Evolutionary conservation across 2,329 filamentous ascomycete species (phyloP).

Genomic region (Calcarisporium arbuscula): DNA sequence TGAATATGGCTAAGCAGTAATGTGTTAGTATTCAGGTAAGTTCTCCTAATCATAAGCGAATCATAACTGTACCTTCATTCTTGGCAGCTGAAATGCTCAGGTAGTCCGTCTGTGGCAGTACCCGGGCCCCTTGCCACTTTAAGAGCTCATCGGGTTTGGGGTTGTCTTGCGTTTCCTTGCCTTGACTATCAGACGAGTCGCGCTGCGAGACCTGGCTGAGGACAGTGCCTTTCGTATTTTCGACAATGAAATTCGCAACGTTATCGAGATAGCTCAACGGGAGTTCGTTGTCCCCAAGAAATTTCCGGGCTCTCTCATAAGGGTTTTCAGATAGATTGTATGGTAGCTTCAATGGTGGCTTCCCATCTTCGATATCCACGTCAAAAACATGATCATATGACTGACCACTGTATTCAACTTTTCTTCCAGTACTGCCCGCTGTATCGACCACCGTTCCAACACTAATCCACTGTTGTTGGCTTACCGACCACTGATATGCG

Average conservation of each 20-base stretch:
- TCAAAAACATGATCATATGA: conserved; percentile 97
- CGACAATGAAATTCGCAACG: conserved; percentile 85
- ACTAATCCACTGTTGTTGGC: conserved; percentile 69
- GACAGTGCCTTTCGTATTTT: conserved; percentile 82
- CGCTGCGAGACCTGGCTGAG: conserved; percentile 57
- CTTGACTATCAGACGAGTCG: conserved; percentile 64
- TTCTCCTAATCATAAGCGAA: too few relatives aligned
- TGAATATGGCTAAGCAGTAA: conserved; percentile 51
- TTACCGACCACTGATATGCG: conserved; percentile 79
- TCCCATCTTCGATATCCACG: conserved; percentile 91
- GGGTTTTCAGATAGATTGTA: conserved; percentile 91
- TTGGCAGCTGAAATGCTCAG: conserved; percentile 72
- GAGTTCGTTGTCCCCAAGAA: conserved; percentile 82
- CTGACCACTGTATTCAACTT: conserved; percentile 71
- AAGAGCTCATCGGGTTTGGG: conserved; percentile 50
- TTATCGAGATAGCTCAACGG: conserved; percentile 84
- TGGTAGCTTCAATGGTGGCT: conserved; percentile 86
- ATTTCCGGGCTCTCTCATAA: conserved; percentile 86
- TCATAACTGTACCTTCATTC: conserved; percentile 39
- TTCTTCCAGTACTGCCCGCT: conserved; percentile 73
- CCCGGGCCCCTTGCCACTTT: conserved; percentile 44
- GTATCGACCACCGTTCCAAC: conserved; percentile 94
- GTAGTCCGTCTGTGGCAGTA: conserved; percentile 74
- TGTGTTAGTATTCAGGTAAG: not conserved
- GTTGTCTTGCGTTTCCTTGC: conserved; percentile 70